Conservation (phyloP, 2,329 filamentous ascomycete genomes). For the Microcyclospora tardicrescens region DNA sequence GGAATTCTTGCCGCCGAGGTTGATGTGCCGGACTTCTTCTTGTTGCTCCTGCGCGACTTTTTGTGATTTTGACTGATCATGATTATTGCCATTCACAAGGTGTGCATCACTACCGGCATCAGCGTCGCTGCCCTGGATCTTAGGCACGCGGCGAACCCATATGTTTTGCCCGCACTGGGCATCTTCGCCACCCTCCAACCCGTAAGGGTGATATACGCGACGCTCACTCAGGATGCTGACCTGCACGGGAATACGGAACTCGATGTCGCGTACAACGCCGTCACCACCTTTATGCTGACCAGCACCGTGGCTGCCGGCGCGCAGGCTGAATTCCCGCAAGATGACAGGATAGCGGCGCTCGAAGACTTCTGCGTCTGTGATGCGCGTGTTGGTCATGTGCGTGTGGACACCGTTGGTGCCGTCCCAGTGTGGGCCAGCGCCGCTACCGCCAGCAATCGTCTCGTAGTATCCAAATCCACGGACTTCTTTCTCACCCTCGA, state of each 20-base stretch:
- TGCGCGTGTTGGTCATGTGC: conserved; percentile 78
- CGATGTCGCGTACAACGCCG: conserved; percentile 66
- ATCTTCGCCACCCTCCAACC: conserved; percentile 69
- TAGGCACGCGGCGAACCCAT: conserved; percentile 61
- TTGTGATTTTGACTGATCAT: too few species aligned
- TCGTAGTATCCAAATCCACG: conserved; percentile 80
- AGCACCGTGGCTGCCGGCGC: conserved; percentile 48
- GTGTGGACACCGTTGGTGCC: conserved; percentile 67
- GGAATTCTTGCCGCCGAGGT: conserved; percentile 67
- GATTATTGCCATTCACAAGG: conserved; percentile 3
- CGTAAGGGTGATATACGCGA: conserved; percentile 65
- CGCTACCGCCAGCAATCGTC: conserved; percentile 66
- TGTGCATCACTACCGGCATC: conserved; percentile 9
- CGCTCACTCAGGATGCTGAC: conserved; percentile 68
- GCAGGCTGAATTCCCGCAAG: conserved; percentile 54
- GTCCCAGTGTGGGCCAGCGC: conserved; percentile 59
- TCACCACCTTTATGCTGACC: conserved; percentile 62
- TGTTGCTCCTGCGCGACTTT: conserved; percentile 6
- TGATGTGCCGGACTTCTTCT: conserved; percentile 45
- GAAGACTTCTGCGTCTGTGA: conserved; percentile 69
- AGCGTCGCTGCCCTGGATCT: conserved; percentile 20
- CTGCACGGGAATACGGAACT: conserved; percentile 65
- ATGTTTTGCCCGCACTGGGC: conserved; percentile 70
- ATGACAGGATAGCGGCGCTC: conserved; percentile 66
- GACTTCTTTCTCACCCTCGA: conserved; percentile 43